Conservation (phyloP, 2,329 filamentous ascomycete species). For the Fusarium sulawesiense region DNA sequence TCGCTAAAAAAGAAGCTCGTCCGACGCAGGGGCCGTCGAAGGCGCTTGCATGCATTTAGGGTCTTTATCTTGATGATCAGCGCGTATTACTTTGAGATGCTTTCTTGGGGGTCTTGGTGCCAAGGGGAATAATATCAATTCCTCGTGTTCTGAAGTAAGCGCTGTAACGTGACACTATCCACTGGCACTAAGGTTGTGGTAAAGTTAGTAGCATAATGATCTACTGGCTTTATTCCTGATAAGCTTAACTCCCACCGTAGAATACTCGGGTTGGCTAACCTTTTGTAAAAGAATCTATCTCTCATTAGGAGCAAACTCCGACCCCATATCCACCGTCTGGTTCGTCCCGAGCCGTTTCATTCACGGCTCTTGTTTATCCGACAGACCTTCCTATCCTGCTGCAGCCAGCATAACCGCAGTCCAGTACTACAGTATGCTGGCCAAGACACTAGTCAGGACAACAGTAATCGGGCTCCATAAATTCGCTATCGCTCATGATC, state of each 20-base stretch:
- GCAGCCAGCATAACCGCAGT: background rate
- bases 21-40: slow-evolving; percentile 21
- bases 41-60: background rate
- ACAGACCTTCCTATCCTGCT: slow-evolving; percentile 31
- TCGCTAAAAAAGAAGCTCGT: slow-evolving; percentile 14
- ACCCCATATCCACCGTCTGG: background rate
- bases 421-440: background rate
- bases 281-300: background rate
- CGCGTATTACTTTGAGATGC: background rate
- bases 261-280: background rate
- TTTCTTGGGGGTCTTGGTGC: background rate
- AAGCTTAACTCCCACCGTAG: slow-evolving; percentile 20
- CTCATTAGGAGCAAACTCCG: slow-evolving; percentile 12
- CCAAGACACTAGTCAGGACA: background rate
- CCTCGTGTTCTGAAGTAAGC: background rate
- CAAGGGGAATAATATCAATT: background rate
- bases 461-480: background rate
- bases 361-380: slow-evolving; percentile 4
- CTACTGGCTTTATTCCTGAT: background rate
- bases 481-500: slow-evolving; percentile 1
- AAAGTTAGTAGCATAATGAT: background rate
- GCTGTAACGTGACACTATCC: background rate
- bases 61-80: slow-evolving; percentile 6
- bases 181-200: background rate
- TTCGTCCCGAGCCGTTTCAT: slow-evolving; percentile 29